Base-by-base conservation (phyloP, 768 basidiomycete genomes). In the Lyophyllum decastes region DNA sequence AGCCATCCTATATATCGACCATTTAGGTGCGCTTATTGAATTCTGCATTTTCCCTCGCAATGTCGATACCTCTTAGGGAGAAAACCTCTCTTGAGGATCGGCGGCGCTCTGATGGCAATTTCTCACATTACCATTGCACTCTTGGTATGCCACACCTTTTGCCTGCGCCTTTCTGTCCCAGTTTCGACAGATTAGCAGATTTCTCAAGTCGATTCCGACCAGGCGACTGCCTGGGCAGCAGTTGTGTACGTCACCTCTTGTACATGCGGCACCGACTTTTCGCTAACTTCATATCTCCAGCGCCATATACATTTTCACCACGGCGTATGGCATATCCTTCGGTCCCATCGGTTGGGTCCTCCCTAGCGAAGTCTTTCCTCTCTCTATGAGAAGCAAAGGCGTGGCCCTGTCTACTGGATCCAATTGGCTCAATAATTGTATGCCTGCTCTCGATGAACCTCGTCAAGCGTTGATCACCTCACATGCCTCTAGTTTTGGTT, bases 381-480 rank as follows among this genome's bases (percentile, higher is more conserved):
- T 90, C 0, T 88, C 89, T 2, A 80, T 90, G 73, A 79, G 92
- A 60, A 88, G 89, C 63, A 87, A 87, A 66, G 94, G 94, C 48
- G 92, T 94, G 4, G 84, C 92, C 22, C 65, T 95, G 21, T 86
- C 90, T 21, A 94, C 92, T 1, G 88, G 90, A 2, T 90, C 88
- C n/a, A 91, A 90, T 62, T 94, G 92, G 92, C 64, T 83, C 22
- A 93, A 93, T 65, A 94, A 94, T 57, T 94, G 88, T 87, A 50
- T 1, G 80, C 70, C 44, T n/a, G 19, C 10, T 41, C 41, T 46
- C 45, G 30, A 30, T 5, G 30, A 30, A 10, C 49, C 4, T n/a
- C 46, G 40, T n/a, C 47, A 30, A 25, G 9, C 25, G 6, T 38
- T 30, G 52, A 16, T 27, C 16, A 30, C 17, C 17, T n/a, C 25